Conservation (phyloP, 768 basidiomycete species). For the Serpula lacrymans region DNA sequence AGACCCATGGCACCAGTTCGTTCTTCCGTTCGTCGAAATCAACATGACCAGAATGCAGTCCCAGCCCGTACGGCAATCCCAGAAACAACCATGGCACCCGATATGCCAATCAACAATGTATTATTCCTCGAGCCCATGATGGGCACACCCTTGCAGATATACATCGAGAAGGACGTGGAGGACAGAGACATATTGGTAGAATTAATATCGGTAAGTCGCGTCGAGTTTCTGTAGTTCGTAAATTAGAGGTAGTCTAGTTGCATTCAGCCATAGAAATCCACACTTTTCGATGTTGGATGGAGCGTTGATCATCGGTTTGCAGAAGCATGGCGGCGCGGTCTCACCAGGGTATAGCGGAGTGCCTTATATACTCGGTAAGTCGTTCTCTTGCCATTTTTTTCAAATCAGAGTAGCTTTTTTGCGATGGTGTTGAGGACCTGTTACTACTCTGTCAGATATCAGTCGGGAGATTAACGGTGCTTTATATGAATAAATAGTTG, state of each 20-base stretch:
- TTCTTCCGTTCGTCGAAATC: constrained; percentile 50
- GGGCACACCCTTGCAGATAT: constrained; percentile 70
- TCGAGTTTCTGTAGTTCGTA: not conserved
- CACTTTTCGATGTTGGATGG: not conserved
- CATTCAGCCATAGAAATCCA: no score
- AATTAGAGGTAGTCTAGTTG: not conserved
- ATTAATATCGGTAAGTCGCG: constrained; percentile 58
- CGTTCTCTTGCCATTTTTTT: constrained; percentile 6
- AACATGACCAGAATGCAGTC: constrained; percentile 33
- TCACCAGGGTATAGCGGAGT: constrained; percentile 77
- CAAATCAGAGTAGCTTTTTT: not conserved
- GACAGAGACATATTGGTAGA: constrained; percentile 63
- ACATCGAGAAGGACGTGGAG: constrained; percentile 77
- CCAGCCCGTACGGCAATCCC: constrained; percentile 24
- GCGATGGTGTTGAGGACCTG: no score
- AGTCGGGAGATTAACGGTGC: no score
- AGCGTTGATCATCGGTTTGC: constrained; percentile 8
- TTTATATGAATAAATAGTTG: constrained; percentile 44
- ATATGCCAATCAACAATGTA: constrained; percentile 38
- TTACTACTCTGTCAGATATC: no score
- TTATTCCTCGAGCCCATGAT: constrained; percentile 84
- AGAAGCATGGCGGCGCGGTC: constrained; percentile 78
- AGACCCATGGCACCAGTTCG: constrained; percentile 86
- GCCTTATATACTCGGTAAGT: constrained; percentile 73
- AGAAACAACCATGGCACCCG: constrained; percentile 13